A percentile compares a stretch with the other conserved stretches of the same genome.
Conservation (phyloP, 2,329 filamentous ascomycete genomes). For the Plectosphaerella plurivora region DNA sequence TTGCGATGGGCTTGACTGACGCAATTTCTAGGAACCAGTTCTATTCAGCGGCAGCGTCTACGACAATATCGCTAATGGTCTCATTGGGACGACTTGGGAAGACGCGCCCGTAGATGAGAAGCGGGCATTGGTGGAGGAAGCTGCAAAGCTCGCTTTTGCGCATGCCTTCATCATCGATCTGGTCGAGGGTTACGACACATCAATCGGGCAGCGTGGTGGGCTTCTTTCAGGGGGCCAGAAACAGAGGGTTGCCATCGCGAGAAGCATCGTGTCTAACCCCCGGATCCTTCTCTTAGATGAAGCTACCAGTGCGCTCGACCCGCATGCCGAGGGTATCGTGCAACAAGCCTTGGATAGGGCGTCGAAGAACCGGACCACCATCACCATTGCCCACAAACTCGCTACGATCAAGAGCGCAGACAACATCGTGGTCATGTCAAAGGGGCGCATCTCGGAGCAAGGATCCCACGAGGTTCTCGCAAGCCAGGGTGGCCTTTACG, state of each 20-base stretch:
- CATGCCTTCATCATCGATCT: conserved; percentile 22
- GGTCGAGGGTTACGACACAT: conserved; percentile 49
- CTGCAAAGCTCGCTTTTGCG: conserved; percentile 2
- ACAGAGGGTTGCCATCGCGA: conserved; percentile 55
- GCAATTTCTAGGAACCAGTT: conserved; percentile 39
- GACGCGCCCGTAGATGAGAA: conserved; percentile 32
- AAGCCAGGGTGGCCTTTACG: not conserved
- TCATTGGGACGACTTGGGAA: conserved; percentile 31
- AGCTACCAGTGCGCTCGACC: conserved; percentile 57
- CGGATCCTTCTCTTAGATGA: conserved; percentile 57
- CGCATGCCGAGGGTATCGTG: conserved; percentile 47
- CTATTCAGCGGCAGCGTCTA: conserved; percentile 52
- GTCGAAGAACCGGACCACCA: conserved; percentile 49
- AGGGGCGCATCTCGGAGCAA: conserved; percentile 50
- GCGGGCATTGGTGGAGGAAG: conserved; percentile 11
- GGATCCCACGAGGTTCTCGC: conserved; percentile 54
- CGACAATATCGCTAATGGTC: conserved; percentile 42
- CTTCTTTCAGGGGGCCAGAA: conserved; percentile 64
- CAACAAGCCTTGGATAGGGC: conserved; percentile 44
- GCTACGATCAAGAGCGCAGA: conserved; percentile 51
- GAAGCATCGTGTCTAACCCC: conserved; percentile 53
- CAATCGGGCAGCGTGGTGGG: conserved; percentile 61
- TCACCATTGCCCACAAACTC: conserved; percentile 53
- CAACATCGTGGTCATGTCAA: conserved; percentile 52
- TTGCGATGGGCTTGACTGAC: not conserved